phyloP scores from a whole-genome alignment of 164 flowering plant species.

The Chloranthus sessilifolius region DNA sequence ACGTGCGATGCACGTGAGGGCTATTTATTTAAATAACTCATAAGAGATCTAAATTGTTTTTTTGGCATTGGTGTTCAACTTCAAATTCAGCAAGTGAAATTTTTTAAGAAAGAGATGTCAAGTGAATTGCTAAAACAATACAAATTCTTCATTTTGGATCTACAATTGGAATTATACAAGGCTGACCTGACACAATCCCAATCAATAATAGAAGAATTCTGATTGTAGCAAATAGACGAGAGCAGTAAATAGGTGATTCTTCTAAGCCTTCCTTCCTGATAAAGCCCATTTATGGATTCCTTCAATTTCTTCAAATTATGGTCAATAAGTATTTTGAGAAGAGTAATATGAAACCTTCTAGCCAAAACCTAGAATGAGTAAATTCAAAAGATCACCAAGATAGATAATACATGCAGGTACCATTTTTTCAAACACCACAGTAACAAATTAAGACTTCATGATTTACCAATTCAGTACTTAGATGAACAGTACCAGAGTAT shows the following conservation, averaged over 20 bases:
- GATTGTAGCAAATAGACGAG: constrained; percentile 26
- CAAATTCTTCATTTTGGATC: too few species aligned
- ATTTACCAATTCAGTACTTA: constrained; percentile 47
- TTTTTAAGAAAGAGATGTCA: too few species aligned
- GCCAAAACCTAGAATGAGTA: constrained; percentile 47
- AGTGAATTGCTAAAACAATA: too few species aligned
- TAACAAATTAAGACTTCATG: not conserved
- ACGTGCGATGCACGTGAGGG: too few species aligned
- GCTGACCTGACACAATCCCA: constrained; percentile 49
- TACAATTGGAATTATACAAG: too few species aligned
- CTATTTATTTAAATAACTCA: too few species aligned
- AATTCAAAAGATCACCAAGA: not conserved
- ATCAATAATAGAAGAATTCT: constrained; percentile 22
- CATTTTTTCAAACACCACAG: not conserved
- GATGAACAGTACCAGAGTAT: constrained; percentile 32
- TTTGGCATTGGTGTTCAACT: too few species aligned
- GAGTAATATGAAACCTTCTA: constrained; percentile 48
- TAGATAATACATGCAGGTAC: not conserved
- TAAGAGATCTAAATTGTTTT: too few species aligned
- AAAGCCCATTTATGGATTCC: constrained; percentile 19
- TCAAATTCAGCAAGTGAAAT: too few species aligned
- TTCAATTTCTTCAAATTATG: constrained; percentile 28
- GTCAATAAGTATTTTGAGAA: constrained; percentile 49
- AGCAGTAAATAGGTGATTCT: constrained; percentile 58
- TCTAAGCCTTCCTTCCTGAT: constrained; percentile 9